A percentile compares a stretch with the other conserved stretches of the same genome.
Evolutionary conservation across 75 land plant genomes (phyloP).

Genomic region (Azolla pinnata): DNA sequence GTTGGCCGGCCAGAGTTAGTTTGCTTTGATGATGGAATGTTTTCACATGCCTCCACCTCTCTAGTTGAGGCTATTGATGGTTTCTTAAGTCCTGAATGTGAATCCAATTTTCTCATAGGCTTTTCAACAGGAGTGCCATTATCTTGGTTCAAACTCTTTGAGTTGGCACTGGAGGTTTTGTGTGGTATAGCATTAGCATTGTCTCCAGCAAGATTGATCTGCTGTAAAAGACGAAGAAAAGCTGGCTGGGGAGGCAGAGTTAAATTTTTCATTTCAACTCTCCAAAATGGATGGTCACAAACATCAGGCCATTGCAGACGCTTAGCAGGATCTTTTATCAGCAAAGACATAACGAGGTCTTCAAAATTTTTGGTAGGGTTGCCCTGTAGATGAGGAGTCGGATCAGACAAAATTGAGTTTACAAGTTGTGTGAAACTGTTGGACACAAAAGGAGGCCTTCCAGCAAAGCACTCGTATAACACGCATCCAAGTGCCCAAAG

Average conservation of each 20-base stretch:
- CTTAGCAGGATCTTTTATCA: constrained; percentile 89
- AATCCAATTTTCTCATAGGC: constrained; percentile 5
- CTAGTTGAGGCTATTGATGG: neutral
- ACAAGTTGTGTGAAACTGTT: constrained; percentile 86
- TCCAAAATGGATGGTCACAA: constrained; percentile 88
- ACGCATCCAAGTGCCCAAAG: constrained; percentile 99
- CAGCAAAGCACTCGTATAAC: constrained; percentile 89
- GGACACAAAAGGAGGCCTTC: constrained; percentile 87
- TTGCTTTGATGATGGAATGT: constrained; percentile 14
- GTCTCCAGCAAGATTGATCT: neutral
- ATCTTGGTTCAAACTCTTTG: too few species aligned
- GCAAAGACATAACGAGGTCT: constrained; percentile 54
- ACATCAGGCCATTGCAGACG: constrained; percentile 87
- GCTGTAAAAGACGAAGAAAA: constrained; percentile 37
- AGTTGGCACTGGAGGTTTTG: too few species aligned
- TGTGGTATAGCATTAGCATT: too few species aligned
- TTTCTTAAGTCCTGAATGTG: neutral
- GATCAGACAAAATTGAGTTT: constrained; percentile 77
- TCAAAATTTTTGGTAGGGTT: constrained; percentile 64
- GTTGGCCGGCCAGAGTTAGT: constrained; percentile 22
- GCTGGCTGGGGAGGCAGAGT: constrained; percentile 85
- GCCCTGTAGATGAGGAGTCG: constrained; percentile 57
- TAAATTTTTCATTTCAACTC: constrained; percentile 37
- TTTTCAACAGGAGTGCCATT: too few species aligned
- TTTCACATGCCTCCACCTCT: neutral